Evolutionary conservation across 1,284 basidiomycete species (phyloP), one percentile per base, ranked within the genome.

Genomic region (Rhodotorula sp.): DNA sequence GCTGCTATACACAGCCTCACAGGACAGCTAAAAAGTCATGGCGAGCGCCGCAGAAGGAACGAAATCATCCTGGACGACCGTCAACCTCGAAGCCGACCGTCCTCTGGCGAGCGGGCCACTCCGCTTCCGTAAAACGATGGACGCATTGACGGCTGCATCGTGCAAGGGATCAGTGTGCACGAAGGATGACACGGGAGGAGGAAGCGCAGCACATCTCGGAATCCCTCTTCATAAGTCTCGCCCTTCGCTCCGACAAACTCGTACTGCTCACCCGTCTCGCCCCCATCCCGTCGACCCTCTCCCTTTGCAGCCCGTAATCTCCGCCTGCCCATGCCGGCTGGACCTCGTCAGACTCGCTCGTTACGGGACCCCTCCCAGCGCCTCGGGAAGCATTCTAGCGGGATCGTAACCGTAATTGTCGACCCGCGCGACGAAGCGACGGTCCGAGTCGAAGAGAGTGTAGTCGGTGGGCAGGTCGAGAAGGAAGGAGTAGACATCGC

Each of bases 401-500:
- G 62, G 58, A 28, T 57, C 20, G 58, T 68, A 68, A 20, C 18
- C 37, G 58, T 68, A 68, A 7, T 50, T 8, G 9, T 28, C n/a
- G 1, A 68, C 18, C 0, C 22, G 3, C n/a, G 67, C 67, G 10
- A 58, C 56, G 67, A 56, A 68, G 46, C 16, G 31, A 20, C 10
- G 31, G 4, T 50, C 20, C 31, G 44, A 51, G 22, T 18, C 26
- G 24, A 48, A 9, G 8, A 46, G 48, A 26, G 59, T 61, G 59
- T 60, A 61, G 55, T 60, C 57, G 7, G 52, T 62, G 3, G 40
- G 30, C 28, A 68, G 28, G 18, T 47, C 26, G 37, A 68, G 67
- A 0, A 51, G 37, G 52, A 64, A 68, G 26, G 48, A 26, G 37
- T 37, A 50, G 8, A 24, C 13, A 40, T 64, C 67, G 13, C 37